Percentiles rank a stretch among this genome's conserved stretches.
phyloP scores from a whole-genome alignment of 2,329 filamentous ascomycete species.

The Botrytis galanthina region DNA sequence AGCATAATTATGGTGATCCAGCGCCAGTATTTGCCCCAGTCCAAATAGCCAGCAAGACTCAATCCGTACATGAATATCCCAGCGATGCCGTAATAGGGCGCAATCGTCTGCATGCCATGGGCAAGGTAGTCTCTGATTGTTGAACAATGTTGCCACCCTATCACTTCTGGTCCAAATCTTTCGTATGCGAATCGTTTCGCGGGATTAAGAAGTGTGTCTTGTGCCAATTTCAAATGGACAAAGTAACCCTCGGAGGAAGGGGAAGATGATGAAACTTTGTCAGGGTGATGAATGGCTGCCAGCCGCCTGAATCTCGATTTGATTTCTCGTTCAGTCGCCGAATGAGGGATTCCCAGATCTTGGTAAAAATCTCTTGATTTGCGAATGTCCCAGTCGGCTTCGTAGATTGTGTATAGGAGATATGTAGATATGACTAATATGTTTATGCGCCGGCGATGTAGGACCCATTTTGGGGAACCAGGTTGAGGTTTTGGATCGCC shows the following conservation, averaged over 20 bases:
- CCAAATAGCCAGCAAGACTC: slow-evolving; percentile 63
- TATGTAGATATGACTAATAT: slow-evolving; percentile 80
- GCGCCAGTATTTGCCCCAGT: slow-evolving; percentile 64
- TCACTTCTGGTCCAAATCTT: slow-evolving; percentile 73
- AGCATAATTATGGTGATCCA: slow-evolving; percentile 57
- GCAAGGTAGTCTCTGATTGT: slow-evolving; percentile 72
- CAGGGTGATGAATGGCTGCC: slow-evolving; percentile 21
- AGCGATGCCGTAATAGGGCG: slow-evolving; percentile 60
- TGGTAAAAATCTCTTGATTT: slow-evolving; percentile 74
- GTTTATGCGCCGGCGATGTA: slow-evolving; percentile 79
- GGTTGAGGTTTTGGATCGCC: slow-evolving; percentile 76
- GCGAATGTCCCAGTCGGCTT: slow-evolving; percentile 79
- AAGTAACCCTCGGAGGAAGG: slow-evolving; percentile 55
- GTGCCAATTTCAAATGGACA: slow-evolving; percentile 76
- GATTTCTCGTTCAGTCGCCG: slow-evolving; percentile 71
- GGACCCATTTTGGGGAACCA: slow-evolving; percentile 64
- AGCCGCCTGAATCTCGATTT: slow-evolving; percentile 67
- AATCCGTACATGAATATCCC: slow-evolving; percentile 59
- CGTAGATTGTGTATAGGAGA: slow-evolving; percentile 88
- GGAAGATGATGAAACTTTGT: slow-evolving; percentile 50
- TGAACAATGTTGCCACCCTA: slow-evolving; percentile 62
- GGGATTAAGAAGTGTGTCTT: slow-evolving; percentile 77
- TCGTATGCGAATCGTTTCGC: slow-evolving; percentile 84
- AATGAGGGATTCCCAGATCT: slow-evolving; percentile 66
- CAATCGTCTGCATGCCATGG: slow-evolving; percentile 58